Conservation (phyloP, 2,329 filamentous ascomycete species). For the Colletotrichum sublineola region DNA sequence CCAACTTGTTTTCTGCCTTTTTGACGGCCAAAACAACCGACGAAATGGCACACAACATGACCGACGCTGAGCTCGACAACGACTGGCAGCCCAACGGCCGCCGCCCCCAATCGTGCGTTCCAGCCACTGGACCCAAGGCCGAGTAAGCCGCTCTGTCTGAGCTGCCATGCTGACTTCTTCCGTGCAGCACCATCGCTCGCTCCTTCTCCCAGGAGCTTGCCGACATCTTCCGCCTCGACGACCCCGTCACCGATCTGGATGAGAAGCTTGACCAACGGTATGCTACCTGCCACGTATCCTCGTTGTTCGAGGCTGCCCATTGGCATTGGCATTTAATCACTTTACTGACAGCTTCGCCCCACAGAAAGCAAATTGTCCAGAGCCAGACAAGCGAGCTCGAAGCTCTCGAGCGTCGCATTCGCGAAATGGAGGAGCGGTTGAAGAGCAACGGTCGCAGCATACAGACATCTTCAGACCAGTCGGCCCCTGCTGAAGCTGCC, state of each 20-base stretch:
- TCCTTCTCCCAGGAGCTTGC: conserved; percentile 89
- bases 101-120: conserved; percentile 86
- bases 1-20: not conserved
- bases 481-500: conserved; percentile 45
- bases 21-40: not conserved
- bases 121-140: conserved; percentile 70
- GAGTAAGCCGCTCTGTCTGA: conserved; percentile 54
- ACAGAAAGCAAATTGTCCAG: conserved; percentile 83
- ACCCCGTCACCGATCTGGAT: conserved; percentile 79
- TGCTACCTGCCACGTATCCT: conserved; percentile 49
- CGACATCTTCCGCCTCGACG: conserved; percentile 90
- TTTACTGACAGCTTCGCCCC: conserved; percentile 7
- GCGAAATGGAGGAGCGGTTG: conserved; percentile 86
- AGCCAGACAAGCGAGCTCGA: conserved; percentile 85
- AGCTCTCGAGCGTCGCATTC: conserved; percentile 84
- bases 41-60: conserved; percentile 51
- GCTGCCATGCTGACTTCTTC: conserved; percentile 9
- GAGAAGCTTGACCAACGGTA: conserved; percentile 87
- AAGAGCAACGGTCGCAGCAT: conserved; percentile 51
- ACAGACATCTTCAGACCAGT: conserved; percentile 44
- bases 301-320: not conserved
- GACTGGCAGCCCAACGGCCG: conserved; percentile 84
- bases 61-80: conserved; percentile 79
- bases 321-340: not conserved
- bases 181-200: conserved; percentile 82